Conservation (phyloP, 257 asterid species). For the Salvia splendens region DNA sequence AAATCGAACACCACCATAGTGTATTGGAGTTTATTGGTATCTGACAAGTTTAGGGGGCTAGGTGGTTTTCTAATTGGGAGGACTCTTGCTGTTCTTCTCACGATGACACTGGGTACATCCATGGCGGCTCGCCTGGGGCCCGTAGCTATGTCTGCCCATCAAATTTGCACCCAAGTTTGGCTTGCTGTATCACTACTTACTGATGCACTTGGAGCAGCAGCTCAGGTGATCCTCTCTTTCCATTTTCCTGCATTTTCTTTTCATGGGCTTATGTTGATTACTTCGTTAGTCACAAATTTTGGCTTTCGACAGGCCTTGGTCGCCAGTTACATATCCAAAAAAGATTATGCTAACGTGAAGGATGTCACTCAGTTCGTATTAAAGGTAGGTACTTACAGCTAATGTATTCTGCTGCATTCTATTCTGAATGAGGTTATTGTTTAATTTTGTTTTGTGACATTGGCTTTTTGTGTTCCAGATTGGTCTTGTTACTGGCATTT, state of each 20-base stretch:
- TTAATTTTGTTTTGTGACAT: slow-evolving; percentile 22
- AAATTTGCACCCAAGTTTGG: slow-evolving; percentile 93
- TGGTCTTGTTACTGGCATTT: slow-evolving; percentile 64
- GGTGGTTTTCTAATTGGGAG: slow-evolving; percentile 96
- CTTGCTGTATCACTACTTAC: slow-evolving; percentile 91
- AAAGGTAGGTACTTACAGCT: slow-evolving; percentile 56
- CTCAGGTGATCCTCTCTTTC: slow-evolving; percentile 60
- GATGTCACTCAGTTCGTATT: slow-evolving; percentile 64
- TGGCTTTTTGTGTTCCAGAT: slow-evolving; percentile 47
- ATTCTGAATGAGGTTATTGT: slow-evolving; percentile 3
- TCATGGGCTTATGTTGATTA: not conserved
- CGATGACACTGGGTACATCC: slow-evolving; percentile 83
- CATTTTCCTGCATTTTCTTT: slow-evolving; percentile 16
- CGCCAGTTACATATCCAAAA: slow-evolving; percentile 74
- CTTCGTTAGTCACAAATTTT: slow-evolving; percentile 8
- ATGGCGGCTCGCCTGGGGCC: slow-evolving; percentile 99
- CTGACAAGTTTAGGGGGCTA: slow-evolving; percentile 33
- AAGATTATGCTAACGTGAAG: slow-evolving; percentile 64
- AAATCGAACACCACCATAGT: too few relatives aligned
- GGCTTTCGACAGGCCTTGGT: slow-evolving; percentile 61
- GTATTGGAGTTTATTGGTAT: not conserved
- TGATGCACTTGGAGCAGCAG: slow-evolving; percentile 87
- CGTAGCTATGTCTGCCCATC: slow-evolving; percentile 94
- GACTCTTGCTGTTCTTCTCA: slow-evolving; percentile 84
- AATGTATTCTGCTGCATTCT: slow-evolving; percentile 4